Base-by-base conservation (phyloP, 192 early-diverging fungal genomes). In the Chytriomyces sp. region DNA sequence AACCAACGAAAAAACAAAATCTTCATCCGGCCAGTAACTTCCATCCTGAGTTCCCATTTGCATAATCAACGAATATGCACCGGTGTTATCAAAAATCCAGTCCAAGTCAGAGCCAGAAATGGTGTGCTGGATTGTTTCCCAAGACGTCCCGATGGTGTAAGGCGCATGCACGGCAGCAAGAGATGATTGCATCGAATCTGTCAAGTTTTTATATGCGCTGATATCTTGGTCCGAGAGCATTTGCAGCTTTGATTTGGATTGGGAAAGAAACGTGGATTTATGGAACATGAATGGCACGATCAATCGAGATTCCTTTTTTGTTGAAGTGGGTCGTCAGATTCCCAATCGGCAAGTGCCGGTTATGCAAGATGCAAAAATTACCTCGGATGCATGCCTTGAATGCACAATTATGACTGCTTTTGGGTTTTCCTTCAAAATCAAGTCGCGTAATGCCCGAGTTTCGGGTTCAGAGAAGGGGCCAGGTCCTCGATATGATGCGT, bases 231-330 rank as follows among this genome's bases (percentile, higher is more conserved):
- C 71, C 9, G 70, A 64, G 18, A 66, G 71, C 69, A 79, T 72
- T 20, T 50, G 69, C 53, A 45, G 16, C 26, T 67, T 66, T 18
- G 28, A 53, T 45, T 72, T 78, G 18, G 35, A 28, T 45, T 44
- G 59, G 50, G 66, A 48, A 8, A 45, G 13, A 28, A 79, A 72
- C n/a, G 63, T 49, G n/a, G 70, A 73, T 45, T 79, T 79, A 53
- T 79, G 78, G 46, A 73, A 79, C 71, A 74, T 74, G 61, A 73
- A 79, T 6, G 78, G 78, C 11, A 79, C 78, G 5, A 79, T 53
- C 8, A 79, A 5, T 5, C 78, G 69, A 5, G 70, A 73, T 65
- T 63, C 48, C 13, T 63, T 57, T 18, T 11, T 11, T 0, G 0
- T 57, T 57, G 13, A 18, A 57, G 20, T 11, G 20, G 53, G 11